Conservation (phyloP, 2,329 filamentous ascomycete species). For the Fusarium neocosmosporiellum region DNA sequence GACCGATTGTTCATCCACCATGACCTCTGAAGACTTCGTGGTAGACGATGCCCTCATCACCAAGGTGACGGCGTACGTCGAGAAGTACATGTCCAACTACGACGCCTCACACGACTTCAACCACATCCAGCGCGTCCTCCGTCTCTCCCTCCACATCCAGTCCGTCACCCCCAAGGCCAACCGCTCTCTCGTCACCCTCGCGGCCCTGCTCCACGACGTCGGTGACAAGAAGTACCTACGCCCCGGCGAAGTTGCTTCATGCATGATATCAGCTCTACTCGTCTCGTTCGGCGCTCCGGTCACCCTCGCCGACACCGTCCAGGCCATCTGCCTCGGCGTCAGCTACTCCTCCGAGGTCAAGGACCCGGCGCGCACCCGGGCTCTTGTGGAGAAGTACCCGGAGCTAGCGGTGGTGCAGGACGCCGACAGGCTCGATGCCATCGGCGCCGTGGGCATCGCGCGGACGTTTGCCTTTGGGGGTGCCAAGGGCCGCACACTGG, state of each 20-base stretch:
- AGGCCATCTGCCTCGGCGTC: conserved; percentile 79
- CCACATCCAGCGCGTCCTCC: conserved; percentile 83
- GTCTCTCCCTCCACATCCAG: conserved; percentile 76
- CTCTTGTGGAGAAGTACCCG: conserved; percentile 72
- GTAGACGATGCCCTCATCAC: conserved; percentile 60
- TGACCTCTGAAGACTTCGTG: conserved; percentile 38
- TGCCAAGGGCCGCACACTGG: conserved; percentile 69
- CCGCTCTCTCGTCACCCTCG: conserved; percentile 70
- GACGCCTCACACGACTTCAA: conserved; percentile 90
- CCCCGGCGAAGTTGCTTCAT: conserved; percentile 66
- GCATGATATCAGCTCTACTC: conserved; percentile 67
- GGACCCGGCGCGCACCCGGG: conserved; percentile 69
- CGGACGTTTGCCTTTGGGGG: conserved; percentile 74
- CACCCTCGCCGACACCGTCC: conserved; percentile 72
- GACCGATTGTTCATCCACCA: conserved; percentile 16
- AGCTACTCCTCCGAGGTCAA: conserved; percentile 81
- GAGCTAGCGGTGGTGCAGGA: conserved; percentile 83
- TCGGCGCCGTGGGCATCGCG: conserved; percentile 87
- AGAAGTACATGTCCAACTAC: conserved; percentile 79
- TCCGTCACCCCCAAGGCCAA: conserved; percentile 54
- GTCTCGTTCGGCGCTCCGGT: conserved; percentile 65
- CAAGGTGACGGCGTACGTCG: conserved; percentile 71
- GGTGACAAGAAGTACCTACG: conserved; percentile 85
- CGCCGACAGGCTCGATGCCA: conserved; percentile 90
- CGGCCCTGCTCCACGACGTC: conserved; percentile 86